Evolutionary conservation across 129 eudicot genomes (phyloP), one percentile per base, ranked within the genome.

Genomic region (Tagetes patula): DNA sequence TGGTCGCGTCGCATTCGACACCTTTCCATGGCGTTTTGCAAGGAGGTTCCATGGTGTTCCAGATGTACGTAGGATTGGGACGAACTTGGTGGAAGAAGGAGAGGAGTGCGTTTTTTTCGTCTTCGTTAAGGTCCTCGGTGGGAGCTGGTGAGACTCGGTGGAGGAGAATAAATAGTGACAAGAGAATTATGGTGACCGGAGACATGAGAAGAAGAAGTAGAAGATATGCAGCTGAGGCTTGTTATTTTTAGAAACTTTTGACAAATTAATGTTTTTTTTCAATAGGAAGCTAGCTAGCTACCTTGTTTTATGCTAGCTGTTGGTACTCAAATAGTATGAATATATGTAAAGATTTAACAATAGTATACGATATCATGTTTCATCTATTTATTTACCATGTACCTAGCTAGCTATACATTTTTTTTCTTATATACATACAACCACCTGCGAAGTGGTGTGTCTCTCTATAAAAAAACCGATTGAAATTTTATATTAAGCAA

Each of bases 31-130:
- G 45, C 1, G 48, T 43, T 40, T 6, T 43, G 82, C 98, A 93
- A 9, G 85, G 79, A 3, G 96, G 81, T 38, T 52, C 78, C 31
- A 87, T 76, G 0, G 75, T 7, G 55, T 85, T 79, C 98, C 95
- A 93, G 8, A 58, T 69, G 76, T 87, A 55, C 33, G 92, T 87
- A 5, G 37, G 53, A 8, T 72, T 77, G 84, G 89, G 98, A 2
- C 83, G 92, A 47, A 85, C 55, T 38, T 82, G 76, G 0, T 84
- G 72, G 60, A 89, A 59, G 79, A 89, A 87, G 0, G 81, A 72
- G 37, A 85, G 89, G 37, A 92, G 94, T 0, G 96, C 91, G 69
- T 86, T 90, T 76, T 83, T 92, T 56, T 92, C 97, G 65, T 78
- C 81, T 30, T 6, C 10, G 10, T 86, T 80, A 27, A 87, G 86